phyloP scores from a whole-genome alignment of 2,329 filamentous ascomycete species.

The Fusarium scirpi region DNA sequence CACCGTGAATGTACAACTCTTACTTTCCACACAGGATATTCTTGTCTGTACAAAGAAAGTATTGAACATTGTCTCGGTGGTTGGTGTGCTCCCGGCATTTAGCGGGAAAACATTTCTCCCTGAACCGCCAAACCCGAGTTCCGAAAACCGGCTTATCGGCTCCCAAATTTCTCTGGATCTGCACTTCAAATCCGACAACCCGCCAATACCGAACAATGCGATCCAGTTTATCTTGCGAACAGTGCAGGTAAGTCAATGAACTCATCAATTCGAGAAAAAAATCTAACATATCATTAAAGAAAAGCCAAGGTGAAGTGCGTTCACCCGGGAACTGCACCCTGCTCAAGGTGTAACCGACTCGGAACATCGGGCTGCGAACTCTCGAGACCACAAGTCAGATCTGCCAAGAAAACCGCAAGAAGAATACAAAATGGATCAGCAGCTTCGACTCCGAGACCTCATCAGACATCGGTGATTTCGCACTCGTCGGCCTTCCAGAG shows the following conservation, averaged over 20 bases:
- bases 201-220: constrained; percentile 42
- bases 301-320: constrained; percentile 53
- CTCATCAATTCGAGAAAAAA: rapidly evolving
- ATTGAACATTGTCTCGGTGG: background rate
- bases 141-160: constrained; percentile 18
- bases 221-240: constrained; percentile 52
- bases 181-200: constrained; percentile 30
- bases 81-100: background rate
- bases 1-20: background rate
- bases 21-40: background rate
- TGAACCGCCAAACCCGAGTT: constrained; percentile 6
- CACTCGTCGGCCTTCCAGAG: background rate
- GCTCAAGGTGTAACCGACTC: constrained; percentile 48
- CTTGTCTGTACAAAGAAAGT: background rate
- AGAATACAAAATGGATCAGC: background rate
- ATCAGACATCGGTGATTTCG: background rate
- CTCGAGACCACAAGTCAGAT: constrained; percentile 18
- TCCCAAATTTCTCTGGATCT: background rate
- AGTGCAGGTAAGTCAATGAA: constrained; percentile 46
- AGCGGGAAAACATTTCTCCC: background rate
- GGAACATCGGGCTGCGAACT: constrained; percentile 46
- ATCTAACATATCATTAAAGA: constrained; percentile 19
- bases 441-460: background rate
- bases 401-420: constrained; percentile 16
- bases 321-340: constrained; percentile 49